Percentiles rank a stretch among this genome's conserved stretches.
Evolutionary conservation across 768 basidiomycete species (phyloP).

Genomic region (Lentinus brumalis): DNA sequence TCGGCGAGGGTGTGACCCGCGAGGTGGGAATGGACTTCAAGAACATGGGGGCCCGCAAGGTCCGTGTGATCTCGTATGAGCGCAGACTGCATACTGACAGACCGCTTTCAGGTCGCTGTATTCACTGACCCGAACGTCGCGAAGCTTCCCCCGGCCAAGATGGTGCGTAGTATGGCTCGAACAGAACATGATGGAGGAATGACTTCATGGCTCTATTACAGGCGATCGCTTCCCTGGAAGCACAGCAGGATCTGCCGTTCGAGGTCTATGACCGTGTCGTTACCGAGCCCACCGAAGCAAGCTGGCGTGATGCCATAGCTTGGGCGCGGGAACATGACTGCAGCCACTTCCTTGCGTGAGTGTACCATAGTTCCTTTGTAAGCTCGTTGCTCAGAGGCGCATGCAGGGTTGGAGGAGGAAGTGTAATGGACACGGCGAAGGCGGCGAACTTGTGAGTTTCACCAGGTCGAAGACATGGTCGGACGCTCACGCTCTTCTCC

Average conservation of each 20-base stretch:
- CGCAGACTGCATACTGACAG: not conserved
- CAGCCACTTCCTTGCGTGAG: conserved; percentile 90
- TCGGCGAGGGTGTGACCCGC: conserved; percentile 86
- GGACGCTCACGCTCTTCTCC: not conserved
- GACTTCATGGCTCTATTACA: conserved; percentile 28
- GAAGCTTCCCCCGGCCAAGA: conserved; percentile 79
- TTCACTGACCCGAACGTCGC: conserved; percentile 90
- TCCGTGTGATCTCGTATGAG: conserved; percentile 30
- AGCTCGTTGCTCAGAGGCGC: not conserved
- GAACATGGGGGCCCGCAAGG: conserved; percentile 91
- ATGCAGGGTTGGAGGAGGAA: conserved; percentile 86
- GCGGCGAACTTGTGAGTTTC: conserved; percentile 79
- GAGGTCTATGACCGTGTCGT: conserved; percentile 82
- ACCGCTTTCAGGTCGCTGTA: conserved; percentile 72
- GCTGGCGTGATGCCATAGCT: conserved; percentile 84
- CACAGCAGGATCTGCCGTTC: conserved; percentile 74
- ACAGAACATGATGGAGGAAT: not conserved
- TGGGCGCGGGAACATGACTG: conserved; percentile 89
- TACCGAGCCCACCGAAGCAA: conserved; percentile 90
- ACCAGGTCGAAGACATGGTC: not conserved
- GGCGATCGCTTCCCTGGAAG: conserved; percentile 80
- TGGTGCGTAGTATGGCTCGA: conserved; percentile 41
- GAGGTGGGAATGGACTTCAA: conserved; percentile 94
- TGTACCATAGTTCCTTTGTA: conserved; percentile 17
- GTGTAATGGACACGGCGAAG: conserved; percentile 95